These are phyloP conservation scores for Royoungia palumana DNA, from an alignment of 768 basidiomycete genomes.

Conservation along the genomic window DNA sequence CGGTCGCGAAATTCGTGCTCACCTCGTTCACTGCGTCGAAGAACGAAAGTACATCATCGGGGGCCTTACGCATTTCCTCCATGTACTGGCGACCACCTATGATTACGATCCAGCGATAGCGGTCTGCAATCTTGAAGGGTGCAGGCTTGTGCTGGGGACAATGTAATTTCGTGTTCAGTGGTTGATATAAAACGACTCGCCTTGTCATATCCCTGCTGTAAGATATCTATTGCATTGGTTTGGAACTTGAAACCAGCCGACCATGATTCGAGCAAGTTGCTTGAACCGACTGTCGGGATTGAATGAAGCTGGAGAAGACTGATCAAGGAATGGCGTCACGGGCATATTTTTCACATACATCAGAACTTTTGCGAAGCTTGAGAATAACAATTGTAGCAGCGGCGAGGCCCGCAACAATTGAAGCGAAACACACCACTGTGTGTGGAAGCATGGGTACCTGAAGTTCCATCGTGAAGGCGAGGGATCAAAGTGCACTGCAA, in stretches of 20 bases:
- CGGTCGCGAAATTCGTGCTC: not conserved
- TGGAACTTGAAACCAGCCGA: not conserved
- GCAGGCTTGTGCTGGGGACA: not conserved
- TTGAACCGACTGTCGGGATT: conserved; percentile 2
- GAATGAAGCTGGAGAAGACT: not conserved
- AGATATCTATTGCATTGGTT: not conserved
- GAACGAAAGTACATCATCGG: conserved; percentile 5
- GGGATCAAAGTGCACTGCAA: too few relatives aligned
- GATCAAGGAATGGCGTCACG: not conserved
- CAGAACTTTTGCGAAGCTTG: not conserved
- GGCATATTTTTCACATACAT: not conserved
- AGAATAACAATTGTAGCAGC: not conserved
- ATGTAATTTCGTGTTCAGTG: not conserved
- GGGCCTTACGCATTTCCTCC: conserved; percentile 7
- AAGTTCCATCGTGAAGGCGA: too few relatives aligned
- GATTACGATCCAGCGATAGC: not conserved
- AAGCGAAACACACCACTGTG: too few relatives aligned
- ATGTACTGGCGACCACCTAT: not conserved
- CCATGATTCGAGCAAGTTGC: conserved; percentile 6
- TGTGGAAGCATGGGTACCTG: too few relatives aligned
- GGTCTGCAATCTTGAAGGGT: conserved; percentile 2
- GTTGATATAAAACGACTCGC: not conserved
- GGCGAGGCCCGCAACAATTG: not conserved
- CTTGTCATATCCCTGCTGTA: not conserved
- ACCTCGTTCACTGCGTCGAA: not conserved